A percentile compares a stretch with the other conserved stretches of the same genome.
Conservation (phyloP, 169 alveolate species). For the Plasmodium cynomolgi region DNA sequence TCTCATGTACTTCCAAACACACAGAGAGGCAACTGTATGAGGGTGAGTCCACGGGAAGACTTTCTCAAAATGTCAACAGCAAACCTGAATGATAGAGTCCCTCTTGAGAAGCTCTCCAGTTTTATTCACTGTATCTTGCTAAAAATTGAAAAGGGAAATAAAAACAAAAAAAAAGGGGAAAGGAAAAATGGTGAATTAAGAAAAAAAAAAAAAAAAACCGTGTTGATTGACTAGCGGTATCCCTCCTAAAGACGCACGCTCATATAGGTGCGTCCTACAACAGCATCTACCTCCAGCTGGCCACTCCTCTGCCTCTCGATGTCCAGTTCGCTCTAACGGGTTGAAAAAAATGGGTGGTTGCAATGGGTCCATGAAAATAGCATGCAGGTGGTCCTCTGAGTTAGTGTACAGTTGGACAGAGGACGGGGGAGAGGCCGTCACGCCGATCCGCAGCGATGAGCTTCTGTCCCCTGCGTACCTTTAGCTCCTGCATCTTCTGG, state of each 20-base stretch:
- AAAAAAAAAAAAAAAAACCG: neutral
- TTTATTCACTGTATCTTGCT: constrained; percentile 36
- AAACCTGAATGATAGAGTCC: constrained; percentile 52
- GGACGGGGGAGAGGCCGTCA: neutral
- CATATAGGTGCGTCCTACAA: neutral
- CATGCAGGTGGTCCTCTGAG: neutral
- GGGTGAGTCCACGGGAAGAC: neutral
- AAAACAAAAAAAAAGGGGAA: neutral
- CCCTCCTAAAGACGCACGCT: neutral
- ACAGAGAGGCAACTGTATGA: neutral
- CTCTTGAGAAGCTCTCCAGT: constrained; percentile 22
- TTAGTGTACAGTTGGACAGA: neutral
- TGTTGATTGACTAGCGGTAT: neutral
- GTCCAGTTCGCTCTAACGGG: constrained; percentile 6
- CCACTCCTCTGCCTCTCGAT: constrained; percentile 3
- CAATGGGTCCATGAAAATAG: neutral
- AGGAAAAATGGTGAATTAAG: neutral
- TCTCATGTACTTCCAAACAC: neutral
- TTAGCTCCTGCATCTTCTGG: constrained; percentile 28
- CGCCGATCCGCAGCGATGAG: neutral
- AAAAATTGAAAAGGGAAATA: neutral
- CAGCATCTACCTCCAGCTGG: constrained; percentile 2
- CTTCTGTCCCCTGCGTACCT: neutral
- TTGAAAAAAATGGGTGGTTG: neutral
- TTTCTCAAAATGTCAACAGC: neutral